Evolutionary conservation across 805 yeast genomes (phyloP).

Genomic region (Metschnikowia lochheadii): DNA sequence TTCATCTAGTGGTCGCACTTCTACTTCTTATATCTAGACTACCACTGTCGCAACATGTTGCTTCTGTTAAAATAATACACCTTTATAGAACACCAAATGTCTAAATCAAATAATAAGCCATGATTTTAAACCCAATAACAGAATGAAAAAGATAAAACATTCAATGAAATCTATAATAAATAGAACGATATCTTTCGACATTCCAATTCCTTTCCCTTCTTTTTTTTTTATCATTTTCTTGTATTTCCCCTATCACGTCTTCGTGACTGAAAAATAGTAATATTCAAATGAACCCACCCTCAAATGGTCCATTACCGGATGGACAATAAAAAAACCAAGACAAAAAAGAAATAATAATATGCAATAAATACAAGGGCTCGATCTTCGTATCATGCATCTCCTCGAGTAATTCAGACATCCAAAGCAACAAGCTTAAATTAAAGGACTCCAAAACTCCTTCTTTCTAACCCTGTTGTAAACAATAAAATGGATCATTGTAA

Average conservation of each 20-base stretch:
- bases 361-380: constrained; percentile 17
- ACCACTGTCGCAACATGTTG: constrained; percentile 8
- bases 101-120: constrained; percentile 32
- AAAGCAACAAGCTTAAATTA: constrained; percentile 5
- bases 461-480: constrained; percentile 11
- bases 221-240: constrained; percentile 13
- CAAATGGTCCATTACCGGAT: constrained; percentile 16
- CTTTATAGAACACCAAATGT: constrained; percentile 37
- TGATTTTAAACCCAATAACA: constrained; percentile 17
- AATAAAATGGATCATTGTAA: constrained; percentile 12
- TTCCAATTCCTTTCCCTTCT: constrained; percentile 14
- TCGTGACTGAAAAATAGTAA: constrained; percentile 9
- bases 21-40: not conserved
- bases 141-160: constrained; percentile 19
- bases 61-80: constrained; percentile 24
- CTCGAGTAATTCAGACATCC: constrained; percentile 14
- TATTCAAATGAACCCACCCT: constrained; percentile 13
- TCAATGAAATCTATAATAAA: constrained; percentile 15
- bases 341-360: constrained; percentile 16
- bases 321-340: constrained; percentile 17
- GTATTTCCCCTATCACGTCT: constrained; percentile 2
- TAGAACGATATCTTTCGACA: constrained; percentile 16
- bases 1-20: not conserved
- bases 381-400: constrained; percentile 13
- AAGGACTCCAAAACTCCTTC: constrained; percentile 3